Percentiles rank a stretch among this genome's conserved stretches.
These are phyloP conservation scores for Cadophora malorum DNA, from an alignment of 2,329 filamentous ascomycete species.

Conservation along the genomic window DNA sequence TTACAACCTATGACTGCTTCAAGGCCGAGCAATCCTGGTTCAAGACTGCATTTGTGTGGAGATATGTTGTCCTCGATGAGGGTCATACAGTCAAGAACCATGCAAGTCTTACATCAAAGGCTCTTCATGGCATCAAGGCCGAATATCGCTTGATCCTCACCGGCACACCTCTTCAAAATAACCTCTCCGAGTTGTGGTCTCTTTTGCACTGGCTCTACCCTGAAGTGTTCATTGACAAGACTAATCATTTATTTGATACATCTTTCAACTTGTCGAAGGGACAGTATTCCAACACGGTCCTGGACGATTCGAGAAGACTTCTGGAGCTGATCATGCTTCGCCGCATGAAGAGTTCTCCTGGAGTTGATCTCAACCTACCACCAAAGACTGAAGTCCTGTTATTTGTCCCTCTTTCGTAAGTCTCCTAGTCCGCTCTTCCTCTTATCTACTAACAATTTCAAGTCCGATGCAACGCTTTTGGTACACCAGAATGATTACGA, in stretches of 20 bases:
- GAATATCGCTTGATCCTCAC: constrained; percentile 47
- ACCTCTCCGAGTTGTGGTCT: constrained; percentile 63
- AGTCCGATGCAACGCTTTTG: constrained; percentile 61
- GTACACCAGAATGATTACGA: constrained; percentile 63
- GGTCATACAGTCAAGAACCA: constrained; percentile 58
- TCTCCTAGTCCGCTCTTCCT: background rate
- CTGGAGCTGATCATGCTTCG: constrained; percentile 65
- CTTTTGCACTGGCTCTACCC: constrained; percentile 63
- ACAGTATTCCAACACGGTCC: constrained; percentile 57
- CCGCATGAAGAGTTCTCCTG: constrained; percentile 61
- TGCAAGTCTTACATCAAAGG: constrained; percentile 42
- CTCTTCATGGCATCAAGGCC: constrained; percentile 45
- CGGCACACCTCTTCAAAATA: constrained; percentile 64
- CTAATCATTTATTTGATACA: constrained; percentile 56
- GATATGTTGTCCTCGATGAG: constrained; percentile 59
- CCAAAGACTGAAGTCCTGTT: constrained; percentile 63
- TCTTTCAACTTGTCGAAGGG: constrained; percentile 63
- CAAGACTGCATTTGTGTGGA: constrained; percentile 57
- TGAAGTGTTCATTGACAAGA: constrained; percentile 60
- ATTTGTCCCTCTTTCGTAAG: constrained; percentile 58
- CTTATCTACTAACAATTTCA: background rate
- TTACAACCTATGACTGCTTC: constrained; percentile 59
- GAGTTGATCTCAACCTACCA: constrained; percentile 60
- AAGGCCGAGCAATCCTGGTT: constrained; percentile 55
- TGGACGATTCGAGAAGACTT: constrained; percentile 58